A percentile compares a stretch with the other conserved stretches of the same genome.
Conservation (phyloP, 306 rosid genomes). For the Trichosanthes truncata region DNA sequence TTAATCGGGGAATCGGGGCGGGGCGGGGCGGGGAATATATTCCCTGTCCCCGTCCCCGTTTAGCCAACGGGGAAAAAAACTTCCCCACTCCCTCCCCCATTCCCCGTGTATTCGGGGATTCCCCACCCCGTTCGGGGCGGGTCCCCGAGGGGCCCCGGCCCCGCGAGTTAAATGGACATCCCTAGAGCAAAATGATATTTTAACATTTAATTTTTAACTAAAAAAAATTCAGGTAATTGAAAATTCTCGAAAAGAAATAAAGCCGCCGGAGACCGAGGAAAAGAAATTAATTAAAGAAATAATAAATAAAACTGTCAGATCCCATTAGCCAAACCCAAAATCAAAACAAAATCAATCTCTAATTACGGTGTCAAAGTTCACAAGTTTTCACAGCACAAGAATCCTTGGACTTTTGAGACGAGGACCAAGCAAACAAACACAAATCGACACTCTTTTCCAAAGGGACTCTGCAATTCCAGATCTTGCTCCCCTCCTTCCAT, state of each 20-base stretch:
- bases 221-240: background rate
- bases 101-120: too few species aligned
- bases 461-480: background rate
- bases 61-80: too few species aligned
- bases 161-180: too few species aligned
- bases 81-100: too few species aligned
- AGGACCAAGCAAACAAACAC: background rate
- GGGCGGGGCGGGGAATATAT: too few species aligned
- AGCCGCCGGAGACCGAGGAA: background rate
- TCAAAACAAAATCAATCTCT: background rate
- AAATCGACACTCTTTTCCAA: background rate
- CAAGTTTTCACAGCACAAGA: background rate
- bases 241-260: background rate
- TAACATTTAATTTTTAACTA: too few species aligned
- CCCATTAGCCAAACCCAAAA: background rate
- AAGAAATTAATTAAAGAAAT: background rate
- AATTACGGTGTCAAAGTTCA: background rate
- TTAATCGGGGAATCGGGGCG: too few species aligned
- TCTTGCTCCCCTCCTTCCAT: slow-evolving; percentile 17
- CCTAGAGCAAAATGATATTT: too few species aligned
- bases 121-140: too few species aligned
- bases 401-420: background rate
- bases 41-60: too few species aligned
- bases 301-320: background rate
- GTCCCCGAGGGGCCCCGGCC: too few species aligned